phyloP scores from a whole-genome alignment of 345 rosid species.

The Capsella bursapastoris region DNA sequence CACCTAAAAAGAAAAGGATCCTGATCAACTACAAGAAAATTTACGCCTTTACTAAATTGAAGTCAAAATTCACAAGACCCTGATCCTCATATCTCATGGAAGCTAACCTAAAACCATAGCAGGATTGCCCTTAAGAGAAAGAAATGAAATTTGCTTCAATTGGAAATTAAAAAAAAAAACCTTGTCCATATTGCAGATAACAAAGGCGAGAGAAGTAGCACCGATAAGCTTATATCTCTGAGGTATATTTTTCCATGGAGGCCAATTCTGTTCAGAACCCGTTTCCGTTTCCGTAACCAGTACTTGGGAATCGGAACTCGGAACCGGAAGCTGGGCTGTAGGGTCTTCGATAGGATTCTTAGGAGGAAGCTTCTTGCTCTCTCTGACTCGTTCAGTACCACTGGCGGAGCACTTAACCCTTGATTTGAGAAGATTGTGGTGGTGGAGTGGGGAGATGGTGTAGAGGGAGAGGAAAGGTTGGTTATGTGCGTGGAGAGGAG shows the following conservation, averaged over 20 bases:
- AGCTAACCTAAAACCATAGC: conserved; percentile 3
- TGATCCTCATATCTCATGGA: conserved; percentile 15
- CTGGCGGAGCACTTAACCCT: conserved; percentile 61
- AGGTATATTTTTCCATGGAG: conserved; percentile 81
- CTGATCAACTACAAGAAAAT: not conserved
- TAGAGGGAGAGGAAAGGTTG: conserved; percentile 46
- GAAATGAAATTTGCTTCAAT: not conserved
- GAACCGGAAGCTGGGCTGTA: conserved; percentile 43
- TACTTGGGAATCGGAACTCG: conserved; percentile 36
- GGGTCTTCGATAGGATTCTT: conserved; percentile 36
- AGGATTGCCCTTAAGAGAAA: not conserved
- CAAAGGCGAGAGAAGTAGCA: conserved; percentile 89
- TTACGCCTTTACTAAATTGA: not conserved
- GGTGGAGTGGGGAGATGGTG: conserved; percentile 21
- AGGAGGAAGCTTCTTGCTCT: conserved; percentile 48
- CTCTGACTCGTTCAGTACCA: conserved; percentile 62
- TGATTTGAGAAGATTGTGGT: conserved; percentile 42
- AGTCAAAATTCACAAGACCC: not conserved
- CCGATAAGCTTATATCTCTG: conserved; percentile 80
- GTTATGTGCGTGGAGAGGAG: conserved; percentile 41
- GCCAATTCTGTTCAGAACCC: conserved; percentile 68
- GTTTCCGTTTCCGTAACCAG: conserved; percentile 52
- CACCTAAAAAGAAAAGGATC: not conserved
- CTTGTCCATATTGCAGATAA: conserved; percentile 97
- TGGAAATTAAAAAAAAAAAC: conserved; percentile 32